Evolutionary conservation across 2,329 filamentous ascomycete species (phyloP), one percentile per base, ranked within the genome.

Genomic region (Colletotrichum nymphaeae): DNA sequence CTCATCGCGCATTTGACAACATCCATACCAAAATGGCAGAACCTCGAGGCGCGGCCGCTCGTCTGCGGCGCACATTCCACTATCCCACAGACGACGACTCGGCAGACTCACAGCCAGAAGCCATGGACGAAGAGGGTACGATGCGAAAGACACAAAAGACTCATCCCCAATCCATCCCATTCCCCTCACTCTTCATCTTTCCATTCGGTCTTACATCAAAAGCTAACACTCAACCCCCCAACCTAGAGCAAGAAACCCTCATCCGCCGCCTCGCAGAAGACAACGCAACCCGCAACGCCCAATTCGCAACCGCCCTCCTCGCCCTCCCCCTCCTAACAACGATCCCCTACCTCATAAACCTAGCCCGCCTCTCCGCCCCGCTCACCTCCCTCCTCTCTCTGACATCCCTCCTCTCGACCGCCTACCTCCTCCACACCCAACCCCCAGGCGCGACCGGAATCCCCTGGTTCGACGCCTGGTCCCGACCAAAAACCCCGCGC

Each of bases 101-200:
- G 66, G 86, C 88, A 46, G 86, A 88, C 80, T 83, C 81, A 28
- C 82, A 86, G 35, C 88, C 89, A 14, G 88, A 91, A 76, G 89
- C 91, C 68, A 86, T 97, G 73, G 94, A 97, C 80, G 93, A 95
- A 83, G 89, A 95, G 88, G 93, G 93, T 92, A 80, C 65, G 75
- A 35, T 11, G 32, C 11, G 3, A 55, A 42, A 55, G 42, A 49
- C 3, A 49, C 19, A 22, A 28, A 28, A 9, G 2, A 24, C 7
- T 42, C 28, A 26, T 28, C 37, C 37, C 35, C n/a, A 14, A 35
- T 5, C 32, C 32, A 35, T 35, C 32, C 32, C 32, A 35, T 49
- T 42, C 16, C 42, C 59, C 75, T 78, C 69, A 67, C 56, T 32
- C 76, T 75, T 75, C 57, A 11, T n/a, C 26, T 14, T 3, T 83